These are phyloP conservation scores for Passiflora organensis DNA, from an alignment of 345 rosid species.

Conservation along the genomic window DNA sequence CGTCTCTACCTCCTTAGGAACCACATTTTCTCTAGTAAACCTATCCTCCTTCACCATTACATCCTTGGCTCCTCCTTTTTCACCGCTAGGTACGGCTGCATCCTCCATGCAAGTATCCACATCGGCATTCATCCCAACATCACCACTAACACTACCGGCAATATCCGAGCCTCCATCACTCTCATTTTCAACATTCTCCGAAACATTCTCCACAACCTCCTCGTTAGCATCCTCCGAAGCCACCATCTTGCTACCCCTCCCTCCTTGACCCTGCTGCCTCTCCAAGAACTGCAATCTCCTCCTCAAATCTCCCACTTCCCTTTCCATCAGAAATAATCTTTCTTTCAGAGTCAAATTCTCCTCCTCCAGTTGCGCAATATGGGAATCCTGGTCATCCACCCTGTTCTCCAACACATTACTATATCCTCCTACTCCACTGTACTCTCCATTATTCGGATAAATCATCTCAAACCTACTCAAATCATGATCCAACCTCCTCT, in stretches of 20 bases:
- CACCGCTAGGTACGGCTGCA: slow-evolving; percentile 7
- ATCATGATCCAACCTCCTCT: slow-evolving; percentile 94
- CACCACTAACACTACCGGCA: slow-evolving; percentile 22
- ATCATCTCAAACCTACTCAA: slow-evolving; percentile 97
- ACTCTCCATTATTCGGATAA: slow-evolving; percentile 57
- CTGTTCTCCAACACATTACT: slow-evolving; percentile 80
- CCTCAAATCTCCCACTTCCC: slow-evolving; percentile 80
- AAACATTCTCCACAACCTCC: slow-evolving; percentile 30
- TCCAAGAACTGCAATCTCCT: slow-evolving; percentile 82
- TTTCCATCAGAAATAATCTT: slow-evolving; percentile 86
- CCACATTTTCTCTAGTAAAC: background rate
- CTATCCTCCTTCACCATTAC: background rate
- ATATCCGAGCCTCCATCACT: slow-evolving; percentile 62
- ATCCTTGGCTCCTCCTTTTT: slow-evolving; percentile 13
- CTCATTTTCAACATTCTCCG: slow-evolving; percentile 34
- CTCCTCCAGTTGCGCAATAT: slow-evolving; percentile 85
- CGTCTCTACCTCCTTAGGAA: background rate
- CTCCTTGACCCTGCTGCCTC: slow-evolving; percentile 60
- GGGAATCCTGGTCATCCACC: slow-evolving; percentile 94
- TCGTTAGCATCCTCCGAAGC: slow-evolving; percentile 43
- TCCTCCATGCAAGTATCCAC: slow-evolving; percentile 37
- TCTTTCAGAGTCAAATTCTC: slow-evolving; percentile 91
- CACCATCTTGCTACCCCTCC: background rate
- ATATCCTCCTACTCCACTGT: slow-evolving; percentile 30
- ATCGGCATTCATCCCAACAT: slow-evolving; percentile 23